Evolutionary conservation across 2,329 filamentous ascomycete genomes (phyloP).

Genomic region (Sphaerulina musiva): DNA sequence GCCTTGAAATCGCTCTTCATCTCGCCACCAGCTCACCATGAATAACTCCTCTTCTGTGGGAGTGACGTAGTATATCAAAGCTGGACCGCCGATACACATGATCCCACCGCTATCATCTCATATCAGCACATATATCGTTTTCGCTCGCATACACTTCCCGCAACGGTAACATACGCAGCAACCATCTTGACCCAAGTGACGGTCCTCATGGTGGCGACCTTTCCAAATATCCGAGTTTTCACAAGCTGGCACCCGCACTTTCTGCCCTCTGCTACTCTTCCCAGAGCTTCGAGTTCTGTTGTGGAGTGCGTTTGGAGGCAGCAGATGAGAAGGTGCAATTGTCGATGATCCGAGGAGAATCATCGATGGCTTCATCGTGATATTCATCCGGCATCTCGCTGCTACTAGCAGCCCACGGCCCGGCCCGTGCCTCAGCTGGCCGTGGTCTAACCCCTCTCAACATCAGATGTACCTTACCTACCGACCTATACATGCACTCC

Average conservation of each 20-base stretch:
- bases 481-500: no score
- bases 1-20: not conserved
- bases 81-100: constrained; percentile 76
- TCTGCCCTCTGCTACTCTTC: not conserved
- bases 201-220: constrained; percentile 36
- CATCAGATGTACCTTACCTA: no score
- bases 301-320: constrained; percentile 1
- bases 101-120: constrained; percentile 54
- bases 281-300: not conserved
- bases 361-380: constrained; percentile 9
- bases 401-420: no score
- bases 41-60: constrained; percentile 91
- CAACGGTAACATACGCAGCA: constrained; percentile 50
- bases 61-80: constrained; percentile 69
- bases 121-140: not conserved
- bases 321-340: not conserved
- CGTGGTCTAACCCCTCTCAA: no score
- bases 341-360: not conserved
- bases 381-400: not conserved
- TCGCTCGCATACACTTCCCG: not conserved
- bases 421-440: no score
- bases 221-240: not conserved
- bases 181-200: constrained; percentile 61
- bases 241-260: not conserved
- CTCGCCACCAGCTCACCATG: constrained; percentile 40